Base-by-base conservation (phyloP, 2,329 filamentous ascomycete species). In the Fusarium coicis region DNA sequence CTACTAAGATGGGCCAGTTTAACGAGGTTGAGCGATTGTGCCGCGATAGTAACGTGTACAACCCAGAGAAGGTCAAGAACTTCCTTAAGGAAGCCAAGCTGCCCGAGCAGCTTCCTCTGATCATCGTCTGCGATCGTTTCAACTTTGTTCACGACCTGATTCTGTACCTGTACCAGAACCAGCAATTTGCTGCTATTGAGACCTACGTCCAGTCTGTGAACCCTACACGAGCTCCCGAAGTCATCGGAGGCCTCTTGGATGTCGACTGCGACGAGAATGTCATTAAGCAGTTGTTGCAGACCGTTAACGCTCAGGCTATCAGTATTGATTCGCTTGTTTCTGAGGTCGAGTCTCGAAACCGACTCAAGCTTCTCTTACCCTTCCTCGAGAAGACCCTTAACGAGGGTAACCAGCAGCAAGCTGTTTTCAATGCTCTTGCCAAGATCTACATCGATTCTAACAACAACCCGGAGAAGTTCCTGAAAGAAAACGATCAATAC, bases 391-490 rank as follows among this genome's bases (percentile, higher is more conserved):
- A 93, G 65, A 97, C 95, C 15, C 86, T 99, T 53, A 92, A 94
- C 55, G 90, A 92, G 57, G 96, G 96, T 49, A 98, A 97, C 84
- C 93, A 97, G 82, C 95, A 99, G 83, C 95, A 97, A 81, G 97
- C 96, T 49, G 93, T 99, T 23, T 98, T 93, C 88, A 98, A 99
- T 76, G 97, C 96, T 11, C 88, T 99, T 36, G 96, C 96, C 57
- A 99, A 99, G 90, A 99, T 99, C 77, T 99, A 99, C 85, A 99
- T 99, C 66, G 96, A 99, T 84, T 95, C 91, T 76, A 99, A 99
- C 88, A 97, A 98, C 85, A 95, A 98, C 81, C 96, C 96, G 0
- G 96, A 99, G 87, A 93, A 94, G 80, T 99, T 99, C 87, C 86
- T 99, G 58, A 97, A 96, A 86, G 94, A 98, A 85, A 99, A 99